phyloP scores from a whole-genome alignment of 2,329 filamentous ascomycete genomes.

The Aquanectria penicillioides region DNA sequence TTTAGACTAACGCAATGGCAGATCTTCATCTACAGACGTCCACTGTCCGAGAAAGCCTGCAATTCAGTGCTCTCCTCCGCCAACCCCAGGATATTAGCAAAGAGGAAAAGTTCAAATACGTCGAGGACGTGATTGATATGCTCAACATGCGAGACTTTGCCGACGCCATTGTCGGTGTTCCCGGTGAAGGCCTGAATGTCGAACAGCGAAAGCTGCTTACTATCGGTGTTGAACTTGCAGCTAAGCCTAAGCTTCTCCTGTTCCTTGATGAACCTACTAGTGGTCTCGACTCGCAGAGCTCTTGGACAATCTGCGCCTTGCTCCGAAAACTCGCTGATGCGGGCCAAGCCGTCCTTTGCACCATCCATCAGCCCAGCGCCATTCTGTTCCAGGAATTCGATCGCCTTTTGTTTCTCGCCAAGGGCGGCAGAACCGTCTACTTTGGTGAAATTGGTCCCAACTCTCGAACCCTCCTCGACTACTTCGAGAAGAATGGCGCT shows the following conservation, averaged over 20 bases:
- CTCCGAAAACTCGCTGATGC: slow-evolving; percentile 63
- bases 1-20: neutral
- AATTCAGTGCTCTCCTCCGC: slow-evolving; percentile 59
- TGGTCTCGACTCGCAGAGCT: slow-evolving; percentile 66
- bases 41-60: slow-evolving; percentile 58
- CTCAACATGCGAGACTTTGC: slow-evolving; percentile 70
- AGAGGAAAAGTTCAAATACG: slow-evolving; percentile 64
- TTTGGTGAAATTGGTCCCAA: slow-evolving; percentile 15
- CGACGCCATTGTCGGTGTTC: slow-evolving; percentile 67
- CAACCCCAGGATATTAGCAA: slow-evolving; percentile 59
- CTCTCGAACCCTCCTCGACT: slow-evolving; percentile 1
- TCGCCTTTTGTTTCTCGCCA: slow-evolving; percentile 59
- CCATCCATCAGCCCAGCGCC: slow-evolving; percentile 59
- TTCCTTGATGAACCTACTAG: slow-evolving; percentile 66
- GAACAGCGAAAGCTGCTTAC: slow-evolving; percentile 67
- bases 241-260: slow-evolving; percentile 62
- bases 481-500: slow-evolving; percentile 1
- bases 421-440: slow-evolving; percentile 9
- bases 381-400: slow-evolving; percentile 62
- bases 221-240: slow-evolving; percentile 63
- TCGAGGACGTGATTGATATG: slow-evolving; percentile 69
- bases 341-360: slow-evolving; percentile 58
- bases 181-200: slow-evolving; percentile 64
- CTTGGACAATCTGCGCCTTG: slow-evolving; percentile 66
- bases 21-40: slow-evolving; percentile 61